Conservation (phyloP, 2,329 filamentous ascomycete species). For the Raffaelea arxii region DNA sequence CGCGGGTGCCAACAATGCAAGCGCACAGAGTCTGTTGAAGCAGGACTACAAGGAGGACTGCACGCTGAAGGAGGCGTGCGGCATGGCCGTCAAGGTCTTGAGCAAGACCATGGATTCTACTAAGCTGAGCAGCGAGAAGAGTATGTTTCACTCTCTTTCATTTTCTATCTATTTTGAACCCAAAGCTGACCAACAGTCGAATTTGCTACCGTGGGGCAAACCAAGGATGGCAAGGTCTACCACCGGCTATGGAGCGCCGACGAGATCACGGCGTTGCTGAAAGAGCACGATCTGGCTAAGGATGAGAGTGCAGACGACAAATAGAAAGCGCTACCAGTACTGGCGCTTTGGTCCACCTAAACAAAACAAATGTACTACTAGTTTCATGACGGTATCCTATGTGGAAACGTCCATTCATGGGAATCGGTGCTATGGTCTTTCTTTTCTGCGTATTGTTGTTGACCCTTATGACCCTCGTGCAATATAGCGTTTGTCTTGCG, state of each 20-base stretch:
- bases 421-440: background rate
- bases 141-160: slow-evolving; percentile 43
- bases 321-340: too few relatives aligned
- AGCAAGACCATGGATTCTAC: slow-evolving; percentile 99
- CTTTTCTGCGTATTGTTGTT: too few relatives aligned
- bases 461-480: too few relatives aligned
- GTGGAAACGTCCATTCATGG: too few relatives aligned
- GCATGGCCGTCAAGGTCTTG: slow-evolving; percentile 93
- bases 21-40: slow-evolving; percentile 92
- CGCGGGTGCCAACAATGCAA: slow-evolving; percentile 95
- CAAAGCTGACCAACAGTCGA: slow-evolving; percentile 53
- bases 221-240: slow-evolving; percentile 91
- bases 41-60: slow-evolving; percentile 99
- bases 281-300: slow-evolving; percentile 93
- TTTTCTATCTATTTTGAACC: background rate
- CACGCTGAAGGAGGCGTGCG: slow-evolving; percentile 89
- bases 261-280: slow-evolving; percentile 87
- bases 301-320: slow-evolving; percentile 63
- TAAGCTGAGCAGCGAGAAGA: slow-evolving; percentile 98
- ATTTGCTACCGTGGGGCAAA: slow-evolving; percentile 95
- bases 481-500: too few relatives aligned
- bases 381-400: too few relatives aligned
- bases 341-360: too few relatives aligned
- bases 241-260: slow-evolving; percentile 96
- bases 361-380: too few relatives aligned